Evolutionary conservation across 805 yeast genomes (phyloP), one percentile per base, ranked within the genome.

Genomic region (Saturnispora mendoncae): DNA sequence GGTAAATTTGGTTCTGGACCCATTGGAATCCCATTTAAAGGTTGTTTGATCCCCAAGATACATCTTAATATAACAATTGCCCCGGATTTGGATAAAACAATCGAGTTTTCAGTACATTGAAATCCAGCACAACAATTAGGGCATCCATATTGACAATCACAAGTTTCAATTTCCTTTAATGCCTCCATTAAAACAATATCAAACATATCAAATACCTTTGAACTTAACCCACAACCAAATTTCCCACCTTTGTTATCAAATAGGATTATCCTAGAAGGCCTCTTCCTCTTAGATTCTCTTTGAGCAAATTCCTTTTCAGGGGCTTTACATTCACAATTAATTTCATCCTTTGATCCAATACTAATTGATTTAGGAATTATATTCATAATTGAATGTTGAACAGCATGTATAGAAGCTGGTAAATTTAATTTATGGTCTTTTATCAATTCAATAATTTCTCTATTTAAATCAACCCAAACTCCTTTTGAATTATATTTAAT

Each of bases 401-500:
- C 94, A 2, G 94, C 97, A 63, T 92, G 99, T n/a, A 92, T 84
- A 0, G 92, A 94, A 4, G 84, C 98, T 0, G 97, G 90, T 2
- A 80, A 64, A 43, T 74, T 82, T 34, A 92, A 61, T 2, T 66
- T 51, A 49, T 86, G 85, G 3, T 56, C 58, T 3, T 67, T 62
- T 25, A 90, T 66, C 2, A 77, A 46, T 1, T 76, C 77, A 12
- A 88, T 54, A 0, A 85, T 84, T n/a, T 53, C 52, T 3, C 59
- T 55, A 0, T 96, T 94, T 1, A 92, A 70, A 57, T 92, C 95
- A 6, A 92, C 71, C 97, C 97, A 92, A 27, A 90, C 68, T 0
- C 99, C 98, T 47, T 82, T 80, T 0, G 94, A 77, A 27, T 67
- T 58, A 30, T 76, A 67, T 3, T 68, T 59, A 2, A 82, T 75